phyloP scores from a whole-genome alignment of 148 eudicot species.

The Rhododendron vialii region DNA sequence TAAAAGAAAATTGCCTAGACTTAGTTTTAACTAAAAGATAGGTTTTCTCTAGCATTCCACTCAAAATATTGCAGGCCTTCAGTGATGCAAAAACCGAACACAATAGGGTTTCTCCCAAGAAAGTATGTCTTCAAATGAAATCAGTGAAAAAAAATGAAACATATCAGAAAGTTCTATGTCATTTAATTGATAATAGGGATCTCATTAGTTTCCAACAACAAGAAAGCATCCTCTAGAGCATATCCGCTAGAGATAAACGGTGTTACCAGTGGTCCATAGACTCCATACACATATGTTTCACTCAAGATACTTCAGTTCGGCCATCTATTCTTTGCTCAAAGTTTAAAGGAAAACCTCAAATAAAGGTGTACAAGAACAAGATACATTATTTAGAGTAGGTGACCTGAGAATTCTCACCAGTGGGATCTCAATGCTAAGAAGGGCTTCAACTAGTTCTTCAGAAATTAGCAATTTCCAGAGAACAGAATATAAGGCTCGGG shows the following conservation, averaged over 20 bases:
- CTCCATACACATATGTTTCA: background rate
- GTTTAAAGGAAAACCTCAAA: background rate
- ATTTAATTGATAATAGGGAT: background rate
- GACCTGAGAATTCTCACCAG: slow-evolving; percentile 41
- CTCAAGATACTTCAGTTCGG: background rate
- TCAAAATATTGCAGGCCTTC: background rate
- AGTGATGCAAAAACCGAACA: background rate
- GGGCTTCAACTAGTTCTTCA: slow-evolving; percentile 73
- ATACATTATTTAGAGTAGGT: background rate
- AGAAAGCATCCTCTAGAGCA: background rate
- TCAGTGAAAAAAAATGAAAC: background rate
- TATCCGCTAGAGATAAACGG: background rate
- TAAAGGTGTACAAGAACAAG: background rate
- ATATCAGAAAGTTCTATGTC: background rate
- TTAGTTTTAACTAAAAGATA: background rate
- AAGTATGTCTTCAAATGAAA: background rate
- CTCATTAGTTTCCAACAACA: background rate
- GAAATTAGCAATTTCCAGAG: slow-evolving; percentile 84
- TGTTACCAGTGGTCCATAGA: background rate
- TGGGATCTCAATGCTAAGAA: slow-evolving; percentile 62
- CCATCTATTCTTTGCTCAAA: background rate
- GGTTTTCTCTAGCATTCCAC: background rate
- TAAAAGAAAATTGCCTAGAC: background rate
- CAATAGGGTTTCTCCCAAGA: background rate
- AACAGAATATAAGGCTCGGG: slow-evolving; percentile 65